phyloP scores from a whole-genome alignment of 306 rosid species.

The Vigna hirtella region DNA sequence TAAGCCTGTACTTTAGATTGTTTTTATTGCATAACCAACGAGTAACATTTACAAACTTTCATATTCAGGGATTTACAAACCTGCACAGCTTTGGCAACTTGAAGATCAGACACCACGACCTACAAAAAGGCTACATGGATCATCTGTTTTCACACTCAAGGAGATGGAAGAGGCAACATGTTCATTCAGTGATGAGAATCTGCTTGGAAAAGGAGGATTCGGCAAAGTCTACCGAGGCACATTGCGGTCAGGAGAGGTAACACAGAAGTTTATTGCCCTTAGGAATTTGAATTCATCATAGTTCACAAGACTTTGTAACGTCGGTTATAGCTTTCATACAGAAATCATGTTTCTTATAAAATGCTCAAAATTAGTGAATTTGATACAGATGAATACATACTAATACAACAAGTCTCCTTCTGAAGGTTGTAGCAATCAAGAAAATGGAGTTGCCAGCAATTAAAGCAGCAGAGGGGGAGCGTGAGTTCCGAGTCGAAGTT shows the following conservation, averaged over 20 bases:
- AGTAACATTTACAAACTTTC: not conserved
- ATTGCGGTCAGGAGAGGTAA: conserved; percentile 87
- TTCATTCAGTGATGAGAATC: conserved; percentile 83
- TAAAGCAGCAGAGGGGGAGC: conserved; percentile 88
- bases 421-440: conserved; percentile 89
- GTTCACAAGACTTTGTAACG: conserved; percentile 28
- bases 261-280: not conserved
- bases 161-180: conserved; percentile 96
- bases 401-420: conserved; percentile 42
- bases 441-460: conserved; percentile 89
- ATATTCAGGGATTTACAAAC: conserved; percentile 80
- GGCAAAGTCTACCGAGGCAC: conserved; percentile 86
- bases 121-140: conserved; percentile 74
- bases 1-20: not conserved
- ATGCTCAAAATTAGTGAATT: conserved; percentile 23
- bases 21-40: conserved; percentile 26
- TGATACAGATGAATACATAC: conserved; percentile 40
- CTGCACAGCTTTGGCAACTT: conserved; percentile 82
- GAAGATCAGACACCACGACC: conserved; percentile 70
- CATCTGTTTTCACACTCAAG: conserved; percentile 77
- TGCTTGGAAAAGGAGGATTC: conserved; percentile 95
- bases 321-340: conserved; percentile 5
- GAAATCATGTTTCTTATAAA: conserved; percentile 18
- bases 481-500: conserved; percentile 90
- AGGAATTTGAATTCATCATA: conserved; percentile 24